Evolutionary conservation across 2,329 filamentous ascomycete genomes (phyloP).

Genomic region (Dothistroma septosporum): DNA sequence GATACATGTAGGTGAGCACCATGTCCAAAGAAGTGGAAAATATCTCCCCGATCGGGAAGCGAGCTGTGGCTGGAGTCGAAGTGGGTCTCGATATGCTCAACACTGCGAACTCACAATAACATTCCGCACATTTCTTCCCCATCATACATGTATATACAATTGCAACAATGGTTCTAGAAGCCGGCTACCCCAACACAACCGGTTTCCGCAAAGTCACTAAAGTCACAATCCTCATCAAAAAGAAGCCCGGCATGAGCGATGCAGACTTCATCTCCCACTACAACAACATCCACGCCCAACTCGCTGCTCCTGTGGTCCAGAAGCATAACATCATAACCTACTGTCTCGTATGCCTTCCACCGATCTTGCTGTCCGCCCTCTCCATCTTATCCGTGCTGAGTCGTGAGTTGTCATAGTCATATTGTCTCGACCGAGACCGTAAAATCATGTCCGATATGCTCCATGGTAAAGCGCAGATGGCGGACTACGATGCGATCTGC

Average conservation of each 20-base stretch:
- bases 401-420: constrained; percentile 34
- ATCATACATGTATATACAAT: too few relatives aligned
- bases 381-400: constrained; percentile 7
- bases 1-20: not conserved
- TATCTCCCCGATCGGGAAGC: not conserved
- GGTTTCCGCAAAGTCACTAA: constrained; percentile 48
- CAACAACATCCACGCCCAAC: constrained; percentile 44
- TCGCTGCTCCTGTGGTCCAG: constrained; percentile 42
- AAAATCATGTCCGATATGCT: constrained; percentile 46
- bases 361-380: too few relatives aligned
- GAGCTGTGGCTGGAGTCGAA: not conserved
- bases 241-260: constrained; percentile 45
- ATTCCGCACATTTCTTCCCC: not conserved
- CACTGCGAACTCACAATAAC: not conserved
- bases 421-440: constrained; percentile 43
- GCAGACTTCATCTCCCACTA: constrained; percentile 45
- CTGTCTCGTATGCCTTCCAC: constrained; percentile 37
- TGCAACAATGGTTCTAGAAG: constrained; percentile 38
- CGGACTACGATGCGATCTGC: constrained; percentile 47
- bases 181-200: constrained; percentile 43
- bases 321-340: constrained; percentile 45
- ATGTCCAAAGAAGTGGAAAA: not conserved
- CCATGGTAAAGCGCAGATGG: constrained; percentile 42
- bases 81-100: not conserved
- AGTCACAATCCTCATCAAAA: constrained; percentile 45